Evolutionary conservation across 345 rosid genomes (phyloP), one percentile per base, ranked within the genome.

Genomic region (Raphanus sativus): DNA sequence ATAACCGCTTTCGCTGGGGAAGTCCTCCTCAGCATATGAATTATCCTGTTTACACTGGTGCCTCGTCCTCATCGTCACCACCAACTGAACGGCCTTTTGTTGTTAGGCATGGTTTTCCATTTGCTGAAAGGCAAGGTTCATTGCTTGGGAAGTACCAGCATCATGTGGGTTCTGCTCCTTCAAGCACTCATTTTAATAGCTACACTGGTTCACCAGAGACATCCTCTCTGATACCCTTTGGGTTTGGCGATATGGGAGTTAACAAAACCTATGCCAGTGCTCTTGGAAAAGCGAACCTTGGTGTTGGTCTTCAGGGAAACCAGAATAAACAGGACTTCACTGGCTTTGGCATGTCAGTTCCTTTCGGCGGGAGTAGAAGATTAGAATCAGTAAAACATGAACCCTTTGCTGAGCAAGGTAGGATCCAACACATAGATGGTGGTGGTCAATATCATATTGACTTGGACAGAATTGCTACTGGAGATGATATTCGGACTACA

Each of bases 121-220:
- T 85, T 48, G 24, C 86, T 36, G 81, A 81, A 75, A 86, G 82
- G 40, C 86, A 81, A 67, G 83, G 85, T 76, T 82, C 95, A 40
- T 74, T 90, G 40, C 83, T 86, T 62, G 83, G 91, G n/a, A 80
- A 86, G 61, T 80, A 85, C 64, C 87, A 84, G 55, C 94, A 87
- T 82, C 94, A 88, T 76, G 92, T 94, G 28, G 98, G 98, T 67
- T 94, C 98, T 79, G 98, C 98, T 78, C 98, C 98, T 25, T 85
- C 97, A 73, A 90, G 89, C 71, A 79, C 83, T 75, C 88, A 87
- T 64, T 78, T 86, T 45, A 90, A 87, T 36, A 75, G 72, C 71
- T 84, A 84, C 76, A 77, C 85, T 0, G 91, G 88, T 75, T 89
- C 95, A 17, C 78, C 88, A 12, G 91, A 88, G 62, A 77, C 84